Evolutionary conservation across 441 rosid genomes (phyloP).

Genomic region (Populus hybrid): DNA sequence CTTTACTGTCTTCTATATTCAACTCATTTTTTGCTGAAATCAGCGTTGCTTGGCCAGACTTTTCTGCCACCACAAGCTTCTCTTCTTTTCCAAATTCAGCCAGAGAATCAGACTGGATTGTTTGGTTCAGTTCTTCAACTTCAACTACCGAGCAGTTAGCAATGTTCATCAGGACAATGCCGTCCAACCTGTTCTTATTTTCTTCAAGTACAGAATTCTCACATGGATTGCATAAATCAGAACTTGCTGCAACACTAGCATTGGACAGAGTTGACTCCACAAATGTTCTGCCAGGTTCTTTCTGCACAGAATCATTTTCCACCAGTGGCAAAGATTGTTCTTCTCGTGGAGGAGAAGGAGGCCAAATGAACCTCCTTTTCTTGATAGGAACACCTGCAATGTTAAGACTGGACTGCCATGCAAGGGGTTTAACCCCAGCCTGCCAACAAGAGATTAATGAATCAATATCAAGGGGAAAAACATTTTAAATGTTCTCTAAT

Average conservation of each 20-base stretch:
- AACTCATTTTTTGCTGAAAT: constrained; percentile 28
- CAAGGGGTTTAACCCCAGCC: constrained; percentile 46
- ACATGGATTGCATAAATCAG: constrained; percentile 29
- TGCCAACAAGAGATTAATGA: constrained; percentile 39
- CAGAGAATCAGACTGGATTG: constrained; percentile 26
- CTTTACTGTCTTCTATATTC: constrained; percentile 28
- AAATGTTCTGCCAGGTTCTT: constrained; percentile 21
- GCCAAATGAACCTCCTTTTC: constrained; percentile 66
- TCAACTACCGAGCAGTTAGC: constrained; percentile 21
- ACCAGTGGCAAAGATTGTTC: constrained; percentile 22
- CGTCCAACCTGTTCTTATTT: constrained; percentile 13
- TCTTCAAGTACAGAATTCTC: constrained; percentile 20
- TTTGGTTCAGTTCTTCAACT: constrained; percentile 36
- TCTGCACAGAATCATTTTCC: constrained; percentile 21
- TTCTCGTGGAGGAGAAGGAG: constrained; percentile 40
- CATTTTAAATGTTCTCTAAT: constrained; percentile 8
- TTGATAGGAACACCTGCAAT: constrained; percentile 79
- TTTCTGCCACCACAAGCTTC: constrained; percentile 26
- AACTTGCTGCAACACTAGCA: constrained; percentile 23
- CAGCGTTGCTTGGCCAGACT: constrained; percentile 4
- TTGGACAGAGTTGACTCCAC: constrained; percentile 24
- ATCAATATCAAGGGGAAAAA: constrained; percentile 24
- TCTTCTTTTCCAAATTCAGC: constrained; percentile 20
- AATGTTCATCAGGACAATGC: constrained; percentile 9
- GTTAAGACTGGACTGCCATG: constrained; percentile 51